Percentiles rank a stretch among this genome's conserved stretches.
Conservation (phyloP, 441 rosid species). For the Bocquillonia castaneifolia region DNA sequence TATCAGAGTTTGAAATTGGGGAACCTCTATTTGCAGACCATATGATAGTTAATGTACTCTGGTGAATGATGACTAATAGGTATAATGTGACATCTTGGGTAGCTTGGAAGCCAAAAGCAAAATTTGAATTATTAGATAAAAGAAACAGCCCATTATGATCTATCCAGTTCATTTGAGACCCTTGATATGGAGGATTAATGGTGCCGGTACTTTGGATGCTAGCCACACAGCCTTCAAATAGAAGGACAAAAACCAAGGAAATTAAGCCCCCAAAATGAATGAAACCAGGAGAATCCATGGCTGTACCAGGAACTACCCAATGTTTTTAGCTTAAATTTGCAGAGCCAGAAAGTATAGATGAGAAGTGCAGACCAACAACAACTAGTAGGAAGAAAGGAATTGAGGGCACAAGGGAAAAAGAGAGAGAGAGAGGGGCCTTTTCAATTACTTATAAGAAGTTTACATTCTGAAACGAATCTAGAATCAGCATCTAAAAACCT, state of each 20-base stretch:
- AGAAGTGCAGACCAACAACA: not conserved
- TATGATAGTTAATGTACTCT: constrained; percentile 30
- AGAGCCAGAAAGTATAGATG: not conserved
- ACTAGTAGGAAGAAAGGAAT: no score
- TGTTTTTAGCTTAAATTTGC: not conserved
- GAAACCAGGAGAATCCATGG: constrained; percentile 36
- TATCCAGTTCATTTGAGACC: constrained; percentile 70
- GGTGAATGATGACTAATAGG: constrained; percentile 52
- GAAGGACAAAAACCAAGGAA: constrained; percentile 30
- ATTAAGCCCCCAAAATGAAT: constrained; percentile 25
- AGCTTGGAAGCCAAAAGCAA: constrained; percentile 56
- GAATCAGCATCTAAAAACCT: not conserved
- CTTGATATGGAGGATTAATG: constrained; percentile 46
- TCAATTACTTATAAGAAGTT: not conserved
- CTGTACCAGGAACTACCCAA: constrained; percentile 11
- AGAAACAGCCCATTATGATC: constrained; percentile 60
- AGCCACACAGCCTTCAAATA: constrained; percentile 39
- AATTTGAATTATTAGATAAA: constrained; percentile 50
- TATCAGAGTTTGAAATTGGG: constrained; percentile 64
- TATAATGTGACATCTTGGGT: constrained; percentile 41
- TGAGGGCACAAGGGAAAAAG: constrained; percentile 8
- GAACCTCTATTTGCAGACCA: constrained; percentile 79
- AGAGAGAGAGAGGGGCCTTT: not conserved
- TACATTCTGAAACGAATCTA: not conserved
- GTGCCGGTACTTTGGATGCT: constrained; percentile 35